Evolutionary conservation across 108 stramenopile species (phyloP), one percentile per base, ranked within the genome.

Genomic region (Nannochloropsis salina): DNA sequence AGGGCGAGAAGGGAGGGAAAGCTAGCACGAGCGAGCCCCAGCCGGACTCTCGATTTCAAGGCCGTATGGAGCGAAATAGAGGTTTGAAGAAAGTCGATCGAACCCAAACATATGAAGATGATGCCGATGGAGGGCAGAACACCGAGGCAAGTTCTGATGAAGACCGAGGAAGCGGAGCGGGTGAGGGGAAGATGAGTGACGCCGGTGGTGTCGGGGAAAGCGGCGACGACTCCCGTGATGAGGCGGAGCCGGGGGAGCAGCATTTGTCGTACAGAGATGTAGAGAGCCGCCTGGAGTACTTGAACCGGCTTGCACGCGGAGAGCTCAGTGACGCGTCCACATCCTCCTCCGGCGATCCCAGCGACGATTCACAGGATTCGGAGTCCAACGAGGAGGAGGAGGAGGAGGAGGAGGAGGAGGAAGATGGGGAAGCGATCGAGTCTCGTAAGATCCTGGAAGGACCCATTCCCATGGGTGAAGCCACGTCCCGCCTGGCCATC

Each of bases 241-340:
- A 80, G 43, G 2, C 45, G 9, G 80, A 22, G 80, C 5, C 31
- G 80, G 31, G 11, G 80, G 2, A 41, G 31, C 21, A 84, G 44
- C 5, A n/a, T n/a, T 12, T 79, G 42, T 74, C 61, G 20, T n/a
- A 74, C 61, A 74, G n/a, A 15, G 61, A 74, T 15, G 44, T 2
- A 11, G 89, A 90, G 43, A 94, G 95, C 83, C 87, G 97, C 42
- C 95, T 97, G 81, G 95, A 95, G 40, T 98, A 97, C 88, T 91
- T 98, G 74, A 98, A 93, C 79, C 95, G 94, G 22, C 90, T 98
- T 11, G 95, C 97, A 10, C 90, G 97, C 42, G 97, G 97, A 43
- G 95, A 98, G 87, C 84, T 96, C 9, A 92, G 90, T 82, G 92
- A 86, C 9, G 93, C 94, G 12, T 92, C 92, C 42, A 93, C 94